Evolutionary conservation across 768 basidiomycete species (phyloP).

Genomic region (Hygrophoropsis aurantiaca): DNA sequence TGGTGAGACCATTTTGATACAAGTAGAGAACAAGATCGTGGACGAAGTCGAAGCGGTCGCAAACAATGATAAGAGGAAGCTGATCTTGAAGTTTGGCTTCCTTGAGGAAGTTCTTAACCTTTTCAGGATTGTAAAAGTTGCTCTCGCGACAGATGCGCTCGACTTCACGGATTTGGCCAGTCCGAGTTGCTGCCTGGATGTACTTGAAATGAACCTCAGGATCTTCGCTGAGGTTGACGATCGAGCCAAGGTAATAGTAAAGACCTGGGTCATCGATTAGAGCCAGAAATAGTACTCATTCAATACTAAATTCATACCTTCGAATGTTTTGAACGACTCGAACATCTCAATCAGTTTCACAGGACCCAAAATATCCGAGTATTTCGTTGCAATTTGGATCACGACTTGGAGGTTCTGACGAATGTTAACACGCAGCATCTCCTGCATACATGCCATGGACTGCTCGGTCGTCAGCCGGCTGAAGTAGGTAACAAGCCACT

Average conservation of each 20-base stretch:
- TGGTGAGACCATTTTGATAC: conserved; percentile 94
- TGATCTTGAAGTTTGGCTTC: conserved; percentile 97
- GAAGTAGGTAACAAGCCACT: conserved; percentile 98
- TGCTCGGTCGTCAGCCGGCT: conserved; percentile 96
- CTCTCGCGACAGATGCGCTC: conserved; percentile 98
- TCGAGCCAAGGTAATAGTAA: conserved; percentile 97
- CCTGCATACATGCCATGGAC: conserved; percentile 92
- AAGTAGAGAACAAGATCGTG: conserved; percentile 98
- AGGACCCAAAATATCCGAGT: conserved; percentile 96
- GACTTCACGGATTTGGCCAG: conserved; percentile 97
- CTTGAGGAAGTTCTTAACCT: conserved; percentile 99
- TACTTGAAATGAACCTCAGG: conserved; percentile 99
- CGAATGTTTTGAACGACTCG: conserved; percentile 95
- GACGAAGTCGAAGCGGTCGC: conserved; percentile 99
- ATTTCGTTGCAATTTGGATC: conserved; percentile 97
- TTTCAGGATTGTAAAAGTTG: conserved; percentile 97
- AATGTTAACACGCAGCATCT: conserved; percentile 96
- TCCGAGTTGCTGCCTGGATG: conserved; percentile 97
- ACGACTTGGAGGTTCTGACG: conserved; percentile 96
- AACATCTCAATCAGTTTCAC: conserved; percentile 99
- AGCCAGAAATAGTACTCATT: background rate
- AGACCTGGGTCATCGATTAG: conserved; percentile 51
- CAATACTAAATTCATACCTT: conserved; percentile 51
- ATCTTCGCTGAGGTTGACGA: conserved; percentile 96
- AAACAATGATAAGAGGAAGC: conserved; percentile 98